Percentiles rank a stretch among this genome's conserved stretches.
phyloP scores from a whole-genome alignment of 148 eudicot species.

The Heliamphora exappendiculata region DNA sequence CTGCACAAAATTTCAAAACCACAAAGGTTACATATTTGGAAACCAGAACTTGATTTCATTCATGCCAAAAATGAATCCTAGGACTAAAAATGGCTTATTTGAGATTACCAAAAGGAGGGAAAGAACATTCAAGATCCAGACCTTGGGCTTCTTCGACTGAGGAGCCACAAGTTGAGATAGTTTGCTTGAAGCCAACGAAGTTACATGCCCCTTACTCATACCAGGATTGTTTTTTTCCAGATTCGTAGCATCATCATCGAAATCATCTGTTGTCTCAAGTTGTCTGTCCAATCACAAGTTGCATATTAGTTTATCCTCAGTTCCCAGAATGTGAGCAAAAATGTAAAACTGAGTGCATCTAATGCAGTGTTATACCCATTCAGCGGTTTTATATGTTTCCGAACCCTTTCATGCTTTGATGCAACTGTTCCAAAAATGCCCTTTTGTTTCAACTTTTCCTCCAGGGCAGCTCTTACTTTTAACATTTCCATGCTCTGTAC shows the following conservation, averaged over 20 bases:
- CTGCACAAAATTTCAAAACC: background rate
- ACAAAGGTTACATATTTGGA: background rate
- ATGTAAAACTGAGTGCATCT: background rate
- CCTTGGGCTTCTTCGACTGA: constrained; percentile 42
- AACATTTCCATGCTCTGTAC: constrained; percentile 75
- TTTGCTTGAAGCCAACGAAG: constrained; percentile 27
- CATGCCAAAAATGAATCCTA: background rate
- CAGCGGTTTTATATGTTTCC: constrained; percentile 29
- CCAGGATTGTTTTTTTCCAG: constrained; percentile 27
- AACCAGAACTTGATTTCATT: background rate
- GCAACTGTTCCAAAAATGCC: constrained; percentile 46
- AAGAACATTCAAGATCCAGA: constrained; percentile 13
- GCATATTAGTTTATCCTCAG: constrained; percentile 1
- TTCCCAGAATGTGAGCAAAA: background rate
- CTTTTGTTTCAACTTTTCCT: constrained; percentile 76
- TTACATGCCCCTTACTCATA: constrained; percentile 24
- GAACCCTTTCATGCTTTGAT: constrained; percentile 27
- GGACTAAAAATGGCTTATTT: background rate
- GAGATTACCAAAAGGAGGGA: background rate
- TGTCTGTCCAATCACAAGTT: constrained; percentile 40
- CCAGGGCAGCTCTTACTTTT: constrained; percentile 71
- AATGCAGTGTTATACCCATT: constrained; percentile 45
- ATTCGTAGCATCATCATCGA: constrained; percentile 64
- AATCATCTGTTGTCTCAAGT: constrained; percentile 75
- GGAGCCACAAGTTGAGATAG: constrained; percentile 37